Evolutionary conservation across 1,284 basidiomycete genomes (phyloP).

Genomic region (Farysia itapuensis): DNA sequence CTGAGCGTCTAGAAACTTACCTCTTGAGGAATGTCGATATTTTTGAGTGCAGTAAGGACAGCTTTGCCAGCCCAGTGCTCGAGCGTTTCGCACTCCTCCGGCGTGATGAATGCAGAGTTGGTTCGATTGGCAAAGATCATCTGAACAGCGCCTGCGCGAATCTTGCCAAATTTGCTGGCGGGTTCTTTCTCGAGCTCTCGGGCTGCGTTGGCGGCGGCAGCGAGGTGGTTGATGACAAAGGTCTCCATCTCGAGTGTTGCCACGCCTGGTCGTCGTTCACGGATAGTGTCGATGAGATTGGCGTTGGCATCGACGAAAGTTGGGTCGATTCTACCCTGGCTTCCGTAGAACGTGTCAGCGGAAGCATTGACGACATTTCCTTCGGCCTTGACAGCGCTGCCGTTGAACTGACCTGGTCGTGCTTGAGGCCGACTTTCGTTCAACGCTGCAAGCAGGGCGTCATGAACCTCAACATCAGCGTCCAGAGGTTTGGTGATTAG

Average conservation of each 20-base stretch:
- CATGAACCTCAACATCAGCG: constrained; percentile 67
- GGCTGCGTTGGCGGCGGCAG: constrained; percentile 32
- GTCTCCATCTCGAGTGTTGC: constrained; percentile 65
- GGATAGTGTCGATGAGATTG: constrained; percentile 68
- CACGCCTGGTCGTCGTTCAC: constrained; percentile 16
- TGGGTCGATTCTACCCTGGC: constrained; percentile 73
- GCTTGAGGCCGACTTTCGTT: constrained; percentile 8
- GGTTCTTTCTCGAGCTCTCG: constrained; percentile 12
- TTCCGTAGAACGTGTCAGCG: constrained; percentile 72
- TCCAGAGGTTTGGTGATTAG: constrained; percentile 71
- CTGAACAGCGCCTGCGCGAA: constrained; percentile 75
- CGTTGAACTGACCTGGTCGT: constrained; percentile 6
- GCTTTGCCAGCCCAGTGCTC: constrained; percentile 70
- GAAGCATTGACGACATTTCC: constrained; percentile 39
- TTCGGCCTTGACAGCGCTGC: constrained; percentile 20
- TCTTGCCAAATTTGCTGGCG: constrained; percentile 60
- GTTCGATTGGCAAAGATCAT: constrained; percentile 80
- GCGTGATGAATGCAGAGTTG: constrained; percentile 76
- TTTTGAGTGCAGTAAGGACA: constrained; percentile 64
- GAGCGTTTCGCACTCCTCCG: constrained; percentile 68
- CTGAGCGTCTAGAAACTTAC: constrained; percentile 6
- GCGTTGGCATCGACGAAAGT: constrained; percentile 76
- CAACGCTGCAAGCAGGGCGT: constrained; percentile 40
- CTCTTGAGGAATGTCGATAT: constrained; percentile 35
- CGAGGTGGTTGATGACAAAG: constrained; percentile 54